Conservation (phyloP, 176 grass and related monocot species). For the Oryza glaberrima region DNA sequence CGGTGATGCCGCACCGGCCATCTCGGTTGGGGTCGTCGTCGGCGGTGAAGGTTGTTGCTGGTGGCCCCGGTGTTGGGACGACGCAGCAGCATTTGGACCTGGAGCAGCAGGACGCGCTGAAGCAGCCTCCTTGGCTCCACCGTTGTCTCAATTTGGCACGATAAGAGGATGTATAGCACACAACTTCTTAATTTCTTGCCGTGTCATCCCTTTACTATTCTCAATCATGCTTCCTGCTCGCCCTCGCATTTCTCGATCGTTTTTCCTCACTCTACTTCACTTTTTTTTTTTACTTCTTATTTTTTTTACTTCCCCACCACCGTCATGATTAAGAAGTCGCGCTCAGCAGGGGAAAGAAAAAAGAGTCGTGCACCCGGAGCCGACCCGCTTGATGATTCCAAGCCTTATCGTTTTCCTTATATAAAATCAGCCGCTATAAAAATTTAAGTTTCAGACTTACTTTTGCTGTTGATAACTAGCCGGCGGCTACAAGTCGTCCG, state of each 20-base stretch:
- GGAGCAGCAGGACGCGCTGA: conserved; percentile 28
- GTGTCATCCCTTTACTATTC: not conserved
- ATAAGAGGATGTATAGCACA: not conserved
- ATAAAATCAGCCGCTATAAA: too few species aligned
- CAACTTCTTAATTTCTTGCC: not conserved
- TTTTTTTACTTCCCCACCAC: too few species aligned
- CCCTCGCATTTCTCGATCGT: not conserved
- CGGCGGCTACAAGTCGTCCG: too few species aligned
- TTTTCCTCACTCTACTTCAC: not conserved
- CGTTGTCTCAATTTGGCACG: conserved; percentile 49
- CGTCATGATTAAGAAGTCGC: too few species aligned
- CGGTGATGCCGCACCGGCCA: not conserved
- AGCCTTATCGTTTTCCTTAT: too few species aligned
- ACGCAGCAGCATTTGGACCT: conserved; percentile 1
- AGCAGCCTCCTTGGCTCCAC: conserved; percentile 52
- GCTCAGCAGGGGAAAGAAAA: too few species aligned
- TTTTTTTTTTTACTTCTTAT: not conserved
- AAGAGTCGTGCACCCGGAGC: too few species aligned
- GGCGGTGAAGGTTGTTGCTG: not conserved
- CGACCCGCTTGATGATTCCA: too few species aligned
- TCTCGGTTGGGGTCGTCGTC: conserved; percentile 14
- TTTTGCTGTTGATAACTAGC: too few species aligned
- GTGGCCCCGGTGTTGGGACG: not conserved
- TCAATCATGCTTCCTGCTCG: not conserved
- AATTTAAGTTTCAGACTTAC: too few species aligned